Conservation (phyloP, 2,329 filamentous ascomycete genomes). For the Aschersonia sp. region DNA sequence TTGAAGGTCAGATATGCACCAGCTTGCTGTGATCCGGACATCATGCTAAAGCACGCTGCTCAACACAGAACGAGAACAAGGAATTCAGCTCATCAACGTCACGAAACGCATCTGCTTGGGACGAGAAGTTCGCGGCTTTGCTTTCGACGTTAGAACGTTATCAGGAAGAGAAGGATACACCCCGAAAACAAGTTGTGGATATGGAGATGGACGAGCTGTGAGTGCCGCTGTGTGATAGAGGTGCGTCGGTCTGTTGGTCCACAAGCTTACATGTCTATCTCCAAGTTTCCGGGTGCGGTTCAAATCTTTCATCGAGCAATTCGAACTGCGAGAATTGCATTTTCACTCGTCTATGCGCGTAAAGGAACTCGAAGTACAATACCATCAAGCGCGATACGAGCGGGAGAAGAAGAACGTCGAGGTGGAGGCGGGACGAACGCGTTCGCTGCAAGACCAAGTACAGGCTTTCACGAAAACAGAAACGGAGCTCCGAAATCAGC, state of each 20-base stretch:
- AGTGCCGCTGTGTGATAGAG: constrained; percentile 13
- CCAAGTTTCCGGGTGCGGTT: constrained; percentile 68
- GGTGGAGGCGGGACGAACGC: constrained; percentile 61
- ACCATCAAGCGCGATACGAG: constrained; percentile 77
- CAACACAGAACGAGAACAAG: constrained; percentile 70
- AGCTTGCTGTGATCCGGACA: background rate
- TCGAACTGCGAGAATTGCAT: constrained; percentile 86
- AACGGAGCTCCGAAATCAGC: constrained; percentile 79
- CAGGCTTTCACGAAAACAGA: constrained; percentile 95
- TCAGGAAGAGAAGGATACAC: constrained; percentile 73
- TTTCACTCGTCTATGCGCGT: constrained; percentile 85
- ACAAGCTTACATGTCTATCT: background rate
- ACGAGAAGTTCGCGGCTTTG: constrained; percentile 69
- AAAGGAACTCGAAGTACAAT: constrained; percentile 92
- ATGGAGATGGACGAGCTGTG: constrained; percentile 84
- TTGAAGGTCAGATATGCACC: constrained; percentile 55
- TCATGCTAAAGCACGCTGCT: constrained; percentile 88
- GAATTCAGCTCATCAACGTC: constrained; percentile 22
- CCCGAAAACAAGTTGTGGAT: constrained; percentile 67
- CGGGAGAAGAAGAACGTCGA: constrained; percentile 83
- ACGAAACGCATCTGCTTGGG: constrained; percentile 36
- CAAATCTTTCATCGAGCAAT: constrained; percentile 93
- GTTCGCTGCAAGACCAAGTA: constrained; percentile 80
- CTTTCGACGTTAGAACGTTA: constrained; percentile 78
- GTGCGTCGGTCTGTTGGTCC: constrained; percentile 2